phyloP scores from a whole-genome alignment of 163 green algal genomes.

The Trebouxiophyceae sp. region DNA sequence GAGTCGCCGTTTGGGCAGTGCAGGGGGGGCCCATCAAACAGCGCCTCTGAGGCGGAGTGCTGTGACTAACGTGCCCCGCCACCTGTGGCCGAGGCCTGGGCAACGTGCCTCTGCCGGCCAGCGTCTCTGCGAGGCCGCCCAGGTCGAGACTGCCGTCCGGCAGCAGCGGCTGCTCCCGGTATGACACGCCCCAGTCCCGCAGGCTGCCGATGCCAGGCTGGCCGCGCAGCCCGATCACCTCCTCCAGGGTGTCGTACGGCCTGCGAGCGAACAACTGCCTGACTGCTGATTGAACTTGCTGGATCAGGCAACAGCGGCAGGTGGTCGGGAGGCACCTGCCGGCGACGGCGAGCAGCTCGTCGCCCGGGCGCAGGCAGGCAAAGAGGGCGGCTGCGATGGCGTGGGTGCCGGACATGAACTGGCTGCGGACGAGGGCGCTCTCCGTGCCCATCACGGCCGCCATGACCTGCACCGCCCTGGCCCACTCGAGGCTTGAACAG shows the following conservation, averaged over 20 bases:
- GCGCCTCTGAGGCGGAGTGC: too few species aligned
- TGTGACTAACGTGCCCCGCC: too few species aligned
- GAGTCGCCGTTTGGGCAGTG: too few species aligned
- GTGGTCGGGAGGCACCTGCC: conserved; percentile 37
- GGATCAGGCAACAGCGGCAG: too few species aligned
- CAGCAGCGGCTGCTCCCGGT: conserved; percentile 60
- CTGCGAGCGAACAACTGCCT: conserved; percentile 7
- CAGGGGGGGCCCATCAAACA: too few species aligned
- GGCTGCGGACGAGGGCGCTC: conserved; percentile 71
- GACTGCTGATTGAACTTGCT: background rate
- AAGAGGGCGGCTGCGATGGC: conserved; percentile 83
- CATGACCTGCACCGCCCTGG: conserved; percentile 46
- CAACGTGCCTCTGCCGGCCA: too few species aligned
- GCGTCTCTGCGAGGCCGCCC: conserved; percentile 40
- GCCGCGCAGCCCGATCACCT: conserved; percentile 82
- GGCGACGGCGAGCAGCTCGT: conserved; percentile 83
- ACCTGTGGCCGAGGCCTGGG: too few species aligned
- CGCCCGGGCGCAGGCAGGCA: conserved; percentile 69
- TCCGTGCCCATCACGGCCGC: conserved; percentile 83
- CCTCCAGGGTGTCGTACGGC: conserved; percentile 92
- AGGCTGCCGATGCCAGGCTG: conserved; percentile 64
- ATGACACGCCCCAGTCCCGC: conserved; percentile 82
- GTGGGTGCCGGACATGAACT: conserved; percentile 91
- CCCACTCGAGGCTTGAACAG: too few species aligned
- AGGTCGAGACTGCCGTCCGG: conserved; percentile 65